Evolutionary conservation across 1,284 basidiomycete species (phyloP).

Genomic region (Ustilago bromivora): DNA sequence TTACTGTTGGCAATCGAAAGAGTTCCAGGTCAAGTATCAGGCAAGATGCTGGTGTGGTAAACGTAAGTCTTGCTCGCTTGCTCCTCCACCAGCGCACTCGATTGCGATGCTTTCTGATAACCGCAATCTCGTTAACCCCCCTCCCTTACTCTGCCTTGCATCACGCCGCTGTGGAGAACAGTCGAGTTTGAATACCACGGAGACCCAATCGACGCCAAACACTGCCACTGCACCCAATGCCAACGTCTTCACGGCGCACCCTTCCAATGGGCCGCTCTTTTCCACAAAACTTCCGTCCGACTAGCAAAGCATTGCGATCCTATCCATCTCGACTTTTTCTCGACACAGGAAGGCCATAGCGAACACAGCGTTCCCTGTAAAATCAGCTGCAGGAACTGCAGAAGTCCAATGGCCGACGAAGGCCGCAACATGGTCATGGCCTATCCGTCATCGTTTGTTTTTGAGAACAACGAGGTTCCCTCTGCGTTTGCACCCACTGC

Average conservation of each 20-base stretch:
- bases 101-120: too few species aligned
- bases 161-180: neutral
- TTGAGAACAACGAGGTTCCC: conserved; percentile 41
- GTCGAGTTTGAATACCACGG: conserved; percentile 57
- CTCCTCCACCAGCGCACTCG: too few species aligned
- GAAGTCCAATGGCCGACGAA: conserved; percentile 52
- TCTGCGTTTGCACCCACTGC: conserved; percentile 40
- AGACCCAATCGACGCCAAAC: conserved; percentile 53
- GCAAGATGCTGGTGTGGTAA: conserved; percentile 50
- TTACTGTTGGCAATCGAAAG: conserved; percentile 45
- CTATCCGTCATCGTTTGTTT: conserved; percentile 47
- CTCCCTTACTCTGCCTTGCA: neutral
- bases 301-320: conserved; percentile 47
- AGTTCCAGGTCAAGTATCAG: conserved; percentile 46
- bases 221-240: conserved; percentile 63
- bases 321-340: conserved; percentile 48
- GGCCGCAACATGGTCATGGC: conserved; percentile 56
- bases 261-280: conserved; percentile 56
- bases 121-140: neutral
- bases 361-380: conserved; percentile 51
- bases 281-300: conserved; percentile 53
- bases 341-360: conserved; percentile 45
- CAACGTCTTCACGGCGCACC: conserved; percentile 62
- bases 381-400: conserved; percentile 50
- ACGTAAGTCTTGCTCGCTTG: conserved; percentile 12